Conservation (phyloP, 768 basidiomycete genomes). For the Xanthoconium stramineum region DNA sequence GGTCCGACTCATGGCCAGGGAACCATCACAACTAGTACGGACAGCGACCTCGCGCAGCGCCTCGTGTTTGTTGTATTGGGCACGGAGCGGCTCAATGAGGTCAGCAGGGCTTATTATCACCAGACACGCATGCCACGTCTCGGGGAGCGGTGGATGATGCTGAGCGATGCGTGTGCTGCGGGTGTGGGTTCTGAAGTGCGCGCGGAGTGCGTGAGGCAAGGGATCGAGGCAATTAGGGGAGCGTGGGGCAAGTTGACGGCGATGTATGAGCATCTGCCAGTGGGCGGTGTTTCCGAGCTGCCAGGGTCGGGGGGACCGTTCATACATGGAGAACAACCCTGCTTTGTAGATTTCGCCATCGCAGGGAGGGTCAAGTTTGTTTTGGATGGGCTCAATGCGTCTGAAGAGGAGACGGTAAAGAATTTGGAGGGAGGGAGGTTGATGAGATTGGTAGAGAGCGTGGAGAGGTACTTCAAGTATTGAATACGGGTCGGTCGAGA, state of each 20-base stretch:
- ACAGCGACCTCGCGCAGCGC: not conserved
- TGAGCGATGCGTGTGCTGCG: slow-evolving; percentile 19
- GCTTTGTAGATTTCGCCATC: slow-evolving; percentile 18
- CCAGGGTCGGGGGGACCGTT: not conserved
- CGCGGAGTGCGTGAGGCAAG: slow-evolving; percentile 20
- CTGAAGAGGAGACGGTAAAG: slow-evolving; percentile 7
- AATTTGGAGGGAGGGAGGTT: slow-evolving; percentile 12
- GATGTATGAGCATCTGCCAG: slow-evolving; percentile 6
- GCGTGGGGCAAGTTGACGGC: slow-evolving; percentile 25
- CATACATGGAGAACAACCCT: slow-evolving; percentile 16
- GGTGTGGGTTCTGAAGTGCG: slow-evolving; percentile 19
- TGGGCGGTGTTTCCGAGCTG: not conserved
- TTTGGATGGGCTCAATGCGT: slow-evolving; percentile 5
- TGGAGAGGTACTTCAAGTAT: slow-evolving; percentile 15
- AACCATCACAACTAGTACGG: not conserved
- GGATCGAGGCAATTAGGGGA: slow-evolving; percentile 16
- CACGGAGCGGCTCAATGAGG: slow-evolving; percentile 27
- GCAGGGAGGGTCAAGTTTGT: slow-evolving; percentile 19
- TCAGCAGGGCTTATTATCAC: slow-evolving; percentile 39
- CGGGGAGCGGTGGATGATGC: slow-evolving; percentile 38
- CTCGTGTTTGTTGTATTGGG: slow-evolving; percentile 24
- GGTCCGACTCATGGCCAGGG: too few species aligned
- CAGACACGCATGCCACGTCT: slow-evolving; percentile 32
- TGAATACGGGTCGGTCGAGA: not conserved
- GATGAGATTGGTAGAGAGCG: slow-evolving; percentile 11